Conservation (phyloP, 2,329 filamentous ascomycete species). For the Colletotrichum sp. region DNA sequence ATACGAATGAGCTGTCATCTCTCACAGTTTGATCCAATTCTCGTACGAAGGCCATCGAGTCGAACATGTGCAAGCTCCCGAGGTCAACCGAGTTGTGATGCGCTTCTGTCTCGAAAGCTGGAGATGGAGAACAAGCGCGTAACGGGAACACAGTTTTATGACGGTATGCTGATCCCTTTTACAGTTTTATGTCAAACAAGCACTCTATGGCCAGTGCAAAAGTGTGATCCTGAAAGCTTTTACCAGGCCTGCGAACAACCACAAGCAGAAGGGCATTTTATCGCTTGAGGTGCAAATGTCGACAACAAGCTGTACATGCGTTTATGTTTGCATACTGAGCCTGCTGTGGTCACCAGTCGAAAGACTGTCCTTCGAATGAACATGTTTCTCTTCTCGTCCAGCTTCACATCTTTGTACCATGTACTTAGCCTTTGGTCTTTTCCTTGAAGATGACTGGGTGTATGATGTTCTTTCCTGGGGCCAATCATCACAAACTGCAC, state of each 20-base stretch:
- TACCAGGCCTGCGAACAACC: neutral
- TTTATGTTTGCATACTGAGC: neutral
- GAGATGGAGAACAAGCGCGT: no score
- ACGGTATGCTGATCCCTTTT: neutral
- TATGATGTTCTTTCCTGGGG: no score
- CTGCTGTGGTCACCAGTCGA: neutral
- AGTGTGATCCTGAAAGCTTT: neutral
- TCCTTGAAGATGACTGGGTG: no score
- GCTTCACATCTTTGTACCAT: no score
- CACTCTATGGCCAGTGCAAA: neutral
- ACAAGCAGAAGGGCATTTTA: neutral
- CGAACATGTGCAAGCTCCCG: accelerated
- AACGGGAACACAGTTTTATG: no score
- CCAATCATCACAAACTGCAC: no score
- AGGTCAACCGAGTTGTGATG: neutral
- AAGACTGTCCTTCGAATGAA: no score
- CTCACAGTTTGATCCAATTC: accelerated
- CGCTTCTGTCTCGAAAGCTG: neutral
- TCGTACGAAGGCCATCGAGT: neutral
- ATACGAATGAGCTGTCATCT: neutral
- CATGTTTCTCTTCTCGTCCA: no score
- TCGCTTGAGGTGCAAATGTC: neutral
- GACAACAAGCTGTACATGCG: neutral
- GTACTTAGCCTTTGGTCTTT: no score
- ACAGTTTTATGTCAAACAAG: neutral